Base-by-base conservation (phyloP, 192 early-diverging fungal species). In the Backusella macrospora region DNA sequence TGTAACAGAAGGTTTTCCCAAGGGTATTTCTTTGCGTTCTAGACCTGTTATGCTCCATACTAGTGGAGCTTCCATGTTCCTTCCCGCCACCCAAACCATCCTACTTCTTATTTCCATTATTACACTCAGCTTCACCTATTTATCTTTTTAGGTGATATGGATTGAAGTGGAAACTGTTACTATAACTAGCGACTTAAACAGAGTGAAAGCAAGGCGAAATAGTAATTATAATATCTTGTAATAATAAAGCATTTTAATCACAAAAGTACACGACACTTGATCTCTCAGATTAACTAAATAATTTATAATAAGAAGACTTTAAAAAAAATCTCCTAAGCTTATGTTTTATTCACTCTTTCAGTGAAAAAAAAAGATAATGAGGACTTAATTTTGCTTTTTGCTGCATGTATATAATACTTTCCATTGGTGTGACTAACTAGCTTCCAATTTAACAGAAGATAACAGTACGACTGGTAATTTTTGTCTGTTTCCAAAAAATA, bases 21-120 rank as follows among this genome's bases (percentile, higher is more conserved):
- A 68, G 5, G 67, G 67, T 15, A 26, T 68, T 21, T 16, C 9
- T 21, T 29, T 68, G 18, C 70, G 70, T 42, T 71, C 70, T 23
- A 37, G 49, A 40, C 70, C 70, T 15, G 23, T 71, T 37, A 55
- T 71, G 49, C 70, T 71, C 29, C 70, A 71, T 44, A 62, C 52
- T 12, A 71, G 70, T 29, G 70, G 49, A 26, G 70, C 70, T 21
- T 66, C 21, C 42, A 23, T 43, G n/a, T 66, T 43, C 37, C 37
- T 66, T 13, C 65, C 65, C 10, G 52, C 55, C 21, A 59, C 52
- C 5, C 52, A 59, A 59, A 26, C 52, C 1, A 26, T 59, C 52
- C 26, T 59, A 59, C 52, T 59, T 59, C 21, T 26, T 59, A 59
- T 59, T 59, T 59, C 52, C 4, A 26, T 59, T 59, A 59, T 59